Percentiles rank a stretch among this genome's conserved stretches.
These are phyloP conservation scores for Calonectria multiphialidica DNA, from an alignment of 2,329 filamentous ascomycete species.

Conservation along the genomic window DNA sequence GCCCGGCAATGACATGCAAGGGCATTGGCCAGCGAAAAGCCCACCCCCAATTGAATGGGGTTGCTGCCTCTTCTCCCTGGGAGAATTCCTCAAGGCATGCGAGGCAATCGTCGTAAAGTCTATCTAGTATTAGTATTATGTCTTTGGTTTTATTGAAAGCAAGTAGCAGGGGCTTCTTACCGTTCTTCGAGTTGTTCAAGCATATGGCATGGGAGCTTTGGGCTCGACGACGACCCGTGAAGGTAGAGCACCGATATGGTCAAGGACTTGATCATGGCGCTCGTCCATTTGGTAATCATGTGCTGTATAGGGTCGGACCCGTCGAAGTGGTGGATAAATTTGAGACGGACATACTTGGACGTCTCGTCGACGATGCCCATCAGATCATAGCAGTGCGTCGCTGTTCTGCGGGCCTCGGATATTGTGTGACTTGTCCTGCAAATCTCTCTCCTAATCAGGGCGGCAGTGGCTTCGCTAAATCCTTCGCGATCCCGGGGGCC, in stretches of 20 bases:
- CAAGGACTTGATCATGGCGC: conserved; percentile 28
- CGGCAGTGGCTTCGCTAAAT: conserved; percentile 25
- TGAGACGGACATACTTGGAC: conserved; percentile 24
- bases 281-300: conserved; percentile 25
- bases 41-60: conserved; percentile 31
- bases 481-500: conserved; percentile 27
- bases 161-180: conserved; percentile 1
- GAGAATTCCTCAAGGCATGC: conserved; percentile 31
- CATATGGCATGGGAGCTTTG: conserved; percentile 25
- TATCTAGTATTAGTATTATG: not conserved
- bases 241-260: conserved; percentile 28
- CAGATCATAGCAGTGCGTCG: conserved; percentile 24
- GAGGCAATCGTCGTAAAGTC: conserved; percentile 32
- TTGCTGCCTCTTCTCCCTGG: conserved; percentile 25
- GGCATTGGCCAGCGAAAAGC: conserved; percentile 34
- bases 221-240: conserved; percentile 23
- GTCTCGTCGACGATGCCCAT: conserved; percentile 26
- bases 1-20: conserved; percentile 26
- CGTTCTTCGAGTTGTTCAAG: conserved; percentile 28
- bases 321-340: conserved; percentile 32
- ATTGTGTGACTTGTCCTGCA: conserved; percentile 26
- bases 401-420: conserved; percentile 21
- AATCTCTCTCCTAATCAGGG: conserved; percentile 29
- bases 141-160: not conserved
- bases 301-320: conserved; percentile 29